phyloP scores from a whole-genome alignment of 176 grass and related monocot genomes.

The Carex parvula region DNA sequence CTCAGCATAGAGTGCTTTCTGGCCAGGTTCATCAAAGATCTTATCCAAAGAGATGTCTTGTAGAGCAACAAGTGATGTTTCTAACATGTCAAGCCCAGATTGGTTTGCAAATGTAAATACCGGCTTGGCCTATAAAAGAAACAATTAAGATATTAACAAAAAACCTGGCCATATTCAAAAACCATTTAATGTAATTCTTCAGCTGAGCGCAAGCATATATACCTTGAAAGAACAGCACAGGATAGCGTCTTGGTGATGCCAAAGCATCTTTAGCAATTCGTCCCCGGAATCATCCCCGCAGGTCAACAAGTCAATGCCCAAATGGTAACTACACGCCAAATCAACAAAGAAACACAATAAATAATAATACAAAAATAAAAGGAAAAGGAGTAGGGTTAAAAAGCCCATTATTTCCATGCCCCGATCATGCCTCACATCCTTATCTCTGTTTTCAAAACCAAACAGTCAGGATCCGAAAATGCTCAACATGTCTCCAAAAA shows the following conservation, averaged over 20 bases:
- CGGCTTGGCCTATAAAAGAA: constrained; percentile 63
- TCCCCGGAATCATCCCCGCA: constrained; percentile 58
- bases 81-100: constrained; percentile 95
- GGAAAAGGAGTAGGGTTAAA: background rate
- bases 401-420: no score
- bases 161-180: constrained; percentile 6
- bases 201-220: background rate
- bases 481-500: no score
- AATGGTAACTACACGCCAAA: constrained; percentile 54
- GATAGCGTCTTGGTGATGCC: constrained; percentile 89
- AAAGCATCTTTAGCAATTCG: constrained; percentile 74
- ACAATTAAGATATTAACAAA: background rate
- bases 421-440: no score
- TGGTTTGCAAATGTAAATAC: constrained; percentile 91
- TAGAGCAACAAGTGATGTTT: constrained; percentile 83
- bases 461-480: no score
- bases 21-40: constrained; percentile 79
- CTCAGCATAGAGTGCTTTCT: constrained; percentile 51
- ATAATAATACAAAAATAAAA: background rate
- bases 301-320: constrained; percentile 75
- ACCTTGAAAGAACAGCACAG: constrained; percentile 97
- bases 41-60: constrained; percentile 95
- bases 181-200: background rate
- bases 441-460: no score
- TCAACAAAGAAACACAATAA: background rate